Conservation (phyloP, 1,284 basidiomycete genomes). For the Uromyces viciae-fabae region DNA sequence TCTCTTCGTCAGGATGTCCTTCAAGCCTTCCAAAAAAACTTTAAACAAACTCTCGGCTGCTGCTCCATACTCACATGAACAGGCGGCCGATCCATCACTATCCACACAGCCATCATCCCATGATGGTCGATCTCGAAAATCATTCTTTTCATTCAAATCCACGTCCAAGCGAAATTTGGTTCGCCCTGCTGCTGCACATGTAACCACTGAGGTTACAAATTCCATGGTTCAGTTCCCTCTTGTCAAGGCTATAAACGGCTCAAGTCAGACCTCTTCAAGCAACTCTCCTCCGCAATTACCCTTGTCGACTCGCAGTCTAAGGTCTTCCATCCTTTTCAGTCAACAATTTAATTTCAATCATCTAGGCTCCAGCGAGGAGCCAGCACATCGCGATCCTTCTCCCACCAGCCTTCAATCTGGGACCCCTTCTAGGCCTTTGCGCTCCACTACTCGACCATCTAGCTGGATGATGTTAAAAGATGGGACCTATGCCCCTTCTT, state of each 20-base stretch:
- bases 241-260: not conserved
- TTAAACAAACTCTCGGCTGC: not conserved
- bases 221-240: conserved; percentile 11
- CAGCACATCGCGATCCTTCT: conserved; percentile 15
- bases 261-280: not conserved
- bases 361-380: not conserved
- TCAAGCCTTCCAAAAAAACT: conserved; percentile 23
- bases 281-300: not conserved
- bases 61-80: not conserved
- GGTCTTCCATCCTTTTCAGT: conserved; percentile 28
- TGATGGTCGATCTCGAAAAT: not conserved
- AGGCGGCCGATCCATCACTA: not conserved
- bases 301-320: not conserved
- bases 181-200: not conserved
- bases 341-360: conserved; percentile 26
- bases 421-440: conserved; percentile 12
- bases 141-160: conserved; percentile 27
- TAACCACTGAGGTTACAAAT: not conserved
- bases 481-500: conserved; percentile 29
- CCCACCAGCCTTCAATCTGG: not conserved
- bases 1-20: conserved; percentile 18
- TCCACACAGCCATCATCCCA: not conserved
- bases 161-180: not conserved
- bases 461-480: conserved; percentile 40
- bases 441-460: conserved; percentile 19